Evolutionary conservation across 176 grass and related monocot species (phyloP).

Genomic region (Carex cristatella): DNA sequence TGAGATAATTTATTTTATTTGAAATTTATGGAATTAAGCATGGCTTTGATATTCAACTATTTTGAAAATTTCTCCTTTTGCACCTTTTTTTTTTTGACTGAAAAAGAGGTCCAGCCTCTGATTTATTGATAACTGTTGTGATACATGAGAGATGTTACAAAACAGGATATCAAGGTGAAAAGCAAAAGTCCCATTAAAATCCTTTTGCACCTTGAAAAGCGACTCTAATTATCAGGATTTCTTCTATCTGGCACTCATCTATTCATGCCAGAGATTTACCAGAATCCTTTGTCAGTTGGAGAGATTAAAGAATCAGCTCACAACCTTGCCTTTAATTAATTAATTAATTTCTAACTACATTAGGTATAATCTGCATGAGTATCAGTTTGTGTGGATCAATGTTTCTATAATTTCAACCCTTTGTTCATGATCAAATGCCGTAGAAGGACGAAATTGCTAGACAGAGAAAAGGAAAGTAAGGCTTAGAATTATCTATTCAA

Average conservation of each 20-base stretch:
- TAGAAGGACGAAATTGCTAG: background rate
- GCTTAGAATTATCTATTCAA: background rate
- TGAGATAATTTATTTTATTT: background rate
- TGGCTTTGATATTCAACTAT: background rate
- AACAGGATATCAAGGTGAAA: no score
- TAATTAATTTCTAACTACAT: background rate
- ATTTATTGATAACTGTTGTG: no score
- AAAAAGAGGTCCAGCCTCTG: no score
- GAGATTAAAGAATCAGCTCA: background rate
- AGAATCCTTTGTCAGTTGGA: background rate
- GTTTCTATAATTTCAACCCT: background rate
- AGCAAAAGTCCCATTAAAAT: no score
- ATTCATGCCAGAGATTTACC: background rate
- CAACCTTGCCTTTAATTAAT: background rate
- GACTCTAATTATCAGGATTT: background rate
- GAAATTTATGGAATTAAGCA: background rate
- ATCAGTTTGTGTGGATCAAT: background rate
- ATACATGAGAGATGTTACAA: no score
- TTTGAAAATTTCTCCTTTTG: background rate
- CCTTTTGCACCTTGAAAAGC: background rate
- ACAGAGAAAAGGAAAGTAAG: background rate
- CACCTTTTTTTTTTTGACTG: no score
- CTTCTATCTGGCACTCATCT: background rate
- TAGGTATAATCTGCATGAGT: background rate
- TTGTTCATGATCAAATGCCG: background rate